Evolutionary conservation across 2,329 filamentous ascomycete genomes (phyloP), one percentile per base, ranked within the genome.

Genomic region (Balansia obtecta): DNA sequence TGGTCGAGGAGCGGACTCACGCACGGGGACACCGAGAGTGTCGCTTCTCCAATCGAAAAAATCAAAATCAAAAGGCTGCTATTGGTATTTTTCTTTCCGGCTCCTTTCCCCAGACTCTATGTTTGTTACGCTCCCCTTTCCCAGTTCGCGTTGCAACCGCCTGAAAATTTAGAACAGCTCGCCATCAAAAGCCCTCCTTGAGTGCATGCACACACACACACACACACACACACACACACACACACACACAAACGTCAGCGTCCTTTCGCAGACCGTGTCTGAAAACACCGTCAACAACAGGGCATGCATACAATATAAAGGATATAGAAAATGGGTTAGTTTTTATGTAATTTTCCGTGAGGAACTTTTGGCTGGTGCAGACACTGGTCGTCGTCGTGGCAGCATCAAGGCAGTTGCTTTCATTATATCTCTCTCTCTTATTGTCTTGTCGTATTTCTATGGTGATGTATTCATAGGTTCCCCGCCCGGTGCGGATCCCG

Each of bases 391-490:
- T 52, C 46, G 45, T 48, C 40, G 39, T 44, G 20, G 46, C 50
- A 46, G 41, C 22, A 47, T 79, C 72, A 65, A 27, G 75, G 77
- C 61, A 73, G 70, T 72, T 73, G 70, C 69, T 74, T 74, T 74
- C 69, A 70, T 75, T 71, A 71, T 61, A 58, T 63, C 57, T 66
- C 57, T 67, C 57, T 67, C 45, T 67, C 45, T 47, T 45, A 30
- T 38, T 50, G 43, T 51, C 33, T 48, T 51, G 38, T 51, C 63
- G 68, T 65, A 67, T 1, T 41, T 76, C 74, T 80, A 81, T 72
- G 78, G 78, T 65, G 77, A 80, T 60, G 77, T 82, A 70, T 79
- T 80, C 78, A 82, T 82, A 37, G 78, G 77, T 59, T 81, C 77
- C 52, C 76, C 76, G 51, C 71, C 69, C 50, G 66, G 62, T 57